Conservation (phyloP, 1,284 basidiomycete genomes). For the Peniophora sp. region DNA sequence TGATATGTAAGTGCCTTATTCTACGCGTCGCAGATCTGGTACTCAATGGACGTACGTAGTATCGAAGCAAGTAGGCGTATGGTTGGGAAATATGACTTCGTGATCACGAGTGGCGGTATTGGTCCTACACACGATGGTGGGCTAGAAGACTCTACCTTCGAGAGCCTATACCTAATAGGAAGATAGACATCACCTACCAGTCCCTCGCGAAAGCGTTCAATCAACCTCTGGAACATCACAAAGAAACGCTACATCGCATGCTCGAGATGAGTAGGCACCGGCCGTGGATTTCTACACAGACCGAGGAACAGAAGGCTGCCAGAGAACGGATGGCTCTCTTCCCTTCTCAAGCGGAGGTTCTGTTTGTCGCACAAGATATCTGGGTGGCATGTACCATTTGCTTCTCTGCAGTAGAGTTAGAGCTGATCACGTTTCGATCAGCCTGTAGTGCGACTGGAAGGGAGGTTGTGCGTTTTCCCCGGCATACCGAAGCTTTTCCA, state of each 20-base stretch:
- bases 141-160: too few relatives aligned
- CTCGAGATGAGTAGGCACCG: conserved; percentile 52
- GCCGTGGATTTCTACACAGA: conserved; percentile 49
- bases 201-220: conserved; percentile 83
- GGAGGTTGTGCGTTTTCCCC: conserved; percentile 84
- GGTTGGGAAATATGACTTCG: conserved; percentile 80
- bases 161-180: conserved; percentile 8
- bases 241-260: conserved; percentile 81
- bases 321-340: conserved; percentile 81
- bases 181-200: conserved; percentile 79
- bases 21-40: neutral
- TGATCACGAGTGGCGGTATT: conserved; percentile 82
- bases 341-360: conserved; percentile 65
- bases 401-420: neutral
- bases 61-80: conserved; percentile 81
- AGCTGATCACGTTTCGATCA: conserved; percentile 17
- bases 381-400: conserved; percentile 63
- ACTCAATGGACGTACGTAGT: conserved; percentile 28
- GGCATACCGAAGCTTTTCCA: conserved; percentile 87
- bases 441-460: conserved; percentile 78
- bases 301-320: conserved; percentile 63
- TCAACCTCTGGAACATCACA: conserved; percentile 67
- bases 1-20: conserved; percentile 62
- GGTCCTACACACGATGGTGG: conserved; percentile 87
- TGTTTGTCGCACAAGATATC: conserved; percentile 66